Evolutionary conservation across 2,329 filamentous ascomycete genomes (phyloP).

Genomic region (Fusarium miscanthi): DNA sequence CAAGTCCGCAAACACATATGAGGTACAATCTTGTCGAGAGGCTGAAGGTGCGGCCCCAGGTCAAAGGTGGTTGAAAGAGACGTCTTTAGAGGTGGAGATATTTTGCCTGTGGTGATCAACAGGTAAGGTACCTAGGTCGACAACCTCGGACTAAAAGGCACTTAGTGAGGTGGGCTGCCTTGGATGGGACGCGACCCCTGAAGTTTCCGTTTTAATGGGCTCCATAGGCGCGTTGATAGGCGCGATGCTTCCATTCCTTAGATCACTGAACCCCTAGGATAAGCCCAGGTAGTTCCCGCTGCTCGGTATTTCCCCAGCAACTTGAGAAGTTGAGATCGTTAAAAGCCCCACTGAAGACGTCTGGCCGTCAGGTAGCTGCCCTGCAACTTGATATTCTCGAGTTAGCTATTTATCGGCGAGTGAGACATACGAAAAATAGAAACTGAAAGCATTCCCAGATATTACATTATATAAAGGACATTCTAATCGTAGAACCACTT

Average conservation of each 20-base stretch:
- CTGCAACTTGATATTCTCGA: background rate
- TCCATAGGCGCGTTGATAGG: conserved; percentile 30
- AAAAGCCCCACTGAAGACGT: conserved; percentile 8
- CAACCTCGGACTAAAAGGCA: background rate
- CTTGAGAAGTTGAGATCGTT: conserved; percentile 23
- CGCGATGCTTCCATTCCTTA: conserved; percentile 25
- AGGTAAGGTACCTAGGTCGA: conserved; percentile 1
- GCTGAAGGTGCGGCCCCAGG: conserved; percentile 10
- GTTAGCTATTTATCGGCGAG: background rate
- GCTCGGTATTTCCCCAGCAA: conserved; percentile 40
- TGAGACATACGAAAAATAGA: background rate
- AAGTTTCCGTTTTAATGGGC: conserved; percentile 13
- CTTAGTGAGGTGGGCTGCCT: background rate
- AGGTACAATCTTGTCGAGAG: background rate
- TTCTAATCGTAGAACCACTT: too few relatives aligned
- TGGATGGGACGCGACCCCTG: conserved; percentile 24
- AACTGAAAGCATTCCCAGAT: background rate
- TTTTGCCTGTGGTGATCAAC: conserved; percentile 21
- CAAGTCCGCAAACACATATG: conserved; percentile 9
- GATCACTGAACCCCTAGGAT: conserved; percentile 20
- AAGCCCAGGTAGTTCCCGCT: conserved; percentile 24
- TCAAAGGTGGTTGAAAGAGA: conserved; percentile 20
- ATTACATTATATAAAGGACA: background rate
- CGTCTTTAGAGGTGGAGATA: conserved; percentile 30
- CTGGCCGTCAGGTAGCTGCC: background rate